phyloP scores from a whole-genome alignment of 1,284 basidiomycete genomes.

The Kwoniella shivajii region DNA sequence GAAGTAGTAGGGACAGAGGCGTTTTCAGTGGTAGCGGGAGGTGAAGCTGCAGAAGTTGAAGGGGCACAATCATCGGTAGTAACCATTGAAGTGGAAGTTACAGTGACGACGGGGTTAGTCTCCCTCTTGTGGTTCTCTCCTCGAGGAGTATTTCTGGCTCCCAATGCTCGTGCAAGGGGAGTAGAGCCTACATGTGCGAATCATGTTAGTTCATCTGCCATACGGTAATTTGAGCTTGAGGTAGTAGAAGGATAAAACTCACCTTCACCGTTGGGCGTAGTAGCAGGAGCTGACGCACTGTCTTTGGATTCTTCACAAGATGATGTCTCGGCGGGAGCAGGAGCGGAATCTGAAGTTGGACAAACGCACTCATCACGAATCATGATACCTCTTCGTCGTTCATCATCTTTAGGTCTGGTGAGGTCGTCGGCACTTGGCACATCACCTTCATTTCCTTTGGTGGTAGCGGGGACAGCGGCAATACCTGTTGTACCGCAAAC shows the following conservation, averaged over 20 bases:
- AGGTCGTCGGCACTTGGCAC: not conserved
- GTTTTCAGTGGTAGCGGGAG: not conserved
- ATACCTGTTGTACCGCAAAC: constrained; percentile 2
- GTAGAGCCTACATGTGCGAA: too few species aligned
- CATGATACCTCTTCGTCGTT: constrained; percentile 10
- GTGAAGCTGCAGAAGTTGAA: not conserved
- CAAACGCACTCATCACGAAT: constrained; percentile 14
- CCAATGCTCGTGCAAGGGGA: too few species aligned
- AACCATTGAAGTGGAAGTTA: constrained; percentile 18
- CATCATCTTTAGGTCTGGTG: not conserved
- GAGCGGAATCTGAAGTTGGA: not conserved
- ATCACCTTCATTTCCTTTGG: constrained; percentile 13
- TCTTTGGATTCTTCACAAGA: not conserved
- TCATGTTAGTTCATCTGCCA: too few species aligned
- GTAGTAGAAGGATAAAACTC: not conserved
- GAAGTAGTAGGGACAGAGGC: not conserved
- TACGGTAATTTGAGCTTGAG: not conserved
- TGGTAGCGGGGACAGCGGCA: constrained; percentile 2
- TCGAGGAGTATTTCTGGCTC: not conserved
- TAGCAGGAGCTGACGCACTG: not conserved
- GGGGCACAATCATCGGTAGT: constrained; percentile 14
- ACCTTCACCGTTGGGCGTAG: constrained; percentile 1
- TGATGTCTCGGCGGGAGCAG: not conserved
- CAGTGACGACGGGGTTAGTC: constrained; percentile 1
- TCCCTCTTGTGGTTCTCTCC: constrained; percentile 6